Evolutionary conservation across 2,329 filamentous ascomycete genomes (phyloP), one percentile per base, ranked within the genome.

Genomic region (Clonostachys rhizophaga): DNA sequence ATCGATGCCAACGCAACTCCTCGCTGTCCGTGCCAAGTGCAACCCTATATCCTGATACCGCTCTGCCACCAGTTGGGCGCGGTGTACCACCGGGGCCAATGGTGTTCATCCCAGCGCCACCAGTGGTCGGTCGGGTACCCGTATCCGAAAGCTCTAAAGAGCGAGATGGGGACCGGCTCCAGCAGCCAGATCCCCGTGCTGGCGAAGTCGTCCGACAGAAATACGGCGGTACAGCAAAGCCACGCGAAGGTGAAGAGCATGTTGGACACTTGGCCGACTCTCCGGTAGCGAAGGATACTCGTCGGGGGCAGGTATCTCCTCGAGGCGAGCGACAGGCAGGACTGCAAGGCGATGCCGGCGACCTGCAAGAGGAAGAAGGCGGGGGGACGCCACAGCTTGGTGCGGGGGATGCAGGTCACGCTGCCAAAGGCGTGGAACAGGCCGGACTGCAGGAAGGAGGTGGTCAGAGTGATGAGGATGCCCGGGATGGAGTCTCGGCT

Each of bases 131-230:
- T 79, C 16, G 72, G 64, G 2, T 70, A 68, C 0, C 86, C 87
- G 34, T 85, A 70, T 0, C 87, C 85, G 14, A 91, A 34, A 3
- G 76, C 79, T 24, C 89, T 74, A n/a, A 91, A 59, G 1, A 77
- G 59, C 46, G 89, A 95, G 9, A 92, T 53, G 0, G 91, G 89
- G n/a, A 95, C 67, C 0, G 90, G 89, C 64, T 96, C 90, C 51
- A 83, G 82, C 13, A 95, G 65, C 87, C 88, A 96, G 1, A 95
- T 58, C 0, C 89, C 90, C 1, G 82, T 78, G 11, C 76, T 73
- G 0, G 84, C 78, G 60, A 95, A 83, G 58, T 96, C 91, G 59
- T 95, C 82, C 11, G 83, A 71, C n/a, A 96, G 73, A 35, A 83
- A 62, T 39, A 72, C 72, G 1, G 78, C 78, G 0, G 88, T 92